phyloP scores from a whole-genome alignment of 495 filamentous ascomycete species.

The Xylaria cubensis region DNA sequence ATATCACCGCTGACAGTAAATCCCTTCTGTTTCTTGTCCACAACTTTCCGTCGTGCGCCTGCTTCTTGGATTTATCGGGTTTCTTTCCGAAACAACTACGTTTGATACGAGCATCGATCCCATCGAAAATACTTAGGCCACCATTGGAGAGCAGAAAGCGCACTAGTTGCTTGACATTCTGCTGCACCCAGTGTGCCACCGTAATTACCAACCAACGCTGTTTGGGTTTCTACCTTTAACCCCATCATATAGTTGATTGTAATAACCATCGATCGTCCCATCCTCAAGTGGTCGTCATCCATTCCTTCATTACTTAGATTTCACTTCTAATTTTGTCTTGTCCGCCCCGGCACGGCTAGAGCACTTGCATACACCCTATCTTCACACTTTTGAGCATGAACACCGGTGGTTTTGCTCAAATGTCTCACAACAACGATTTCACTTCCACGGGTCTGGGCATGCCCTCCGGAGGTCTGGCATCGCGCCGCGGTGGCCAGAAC shows the following conservation, averaged over 20 bases:
- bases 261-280: conserved; percentile 41
- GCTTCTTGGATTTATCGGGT: conserved; percentile 34
- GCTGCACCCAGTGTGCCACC: conserved; percentile 27
- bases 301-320: conserved; percentile 40
- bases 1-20: conserved; percentile 33
- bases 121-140: conserved; percentile 36
- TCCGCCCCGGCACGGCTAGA: conserved; percentile 30
- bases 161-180: conserved; percentile 26
- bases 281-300: conserved; percentile 40
- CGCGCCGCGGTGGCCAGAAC: conserved; percentile 72
- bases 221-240: conserved; percentile 29
- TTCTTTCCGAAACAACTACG: conserved; percentile 34
- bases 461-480: conserved; percentile 80
- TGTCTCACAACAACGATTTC: conserved; percentile 89
- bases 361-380: conserved; percentile 23
- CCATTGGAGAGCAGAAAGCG: conserved; percentile 26
- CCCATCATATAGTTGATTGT: conserved; percentile 38
- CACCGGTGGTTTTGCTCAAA: conserved; percentile 99
- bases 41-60: conserved; percentile 35
- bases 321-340: conserved; percentile 40
- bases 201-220: conserved; percentile 37
- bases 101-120: conserved; percentile 44
- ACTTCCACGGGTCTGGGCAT: conserved; percentile 74
- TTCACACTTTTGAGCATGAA: conserved; percentile 75
- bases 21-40: conserved; percentile 43